Evolutionary conservation across 176 grass and related monocot genomes (phyloP), one percentile per base, ranked within the genome.

Genomic region (Ananas comosus): DNA sequence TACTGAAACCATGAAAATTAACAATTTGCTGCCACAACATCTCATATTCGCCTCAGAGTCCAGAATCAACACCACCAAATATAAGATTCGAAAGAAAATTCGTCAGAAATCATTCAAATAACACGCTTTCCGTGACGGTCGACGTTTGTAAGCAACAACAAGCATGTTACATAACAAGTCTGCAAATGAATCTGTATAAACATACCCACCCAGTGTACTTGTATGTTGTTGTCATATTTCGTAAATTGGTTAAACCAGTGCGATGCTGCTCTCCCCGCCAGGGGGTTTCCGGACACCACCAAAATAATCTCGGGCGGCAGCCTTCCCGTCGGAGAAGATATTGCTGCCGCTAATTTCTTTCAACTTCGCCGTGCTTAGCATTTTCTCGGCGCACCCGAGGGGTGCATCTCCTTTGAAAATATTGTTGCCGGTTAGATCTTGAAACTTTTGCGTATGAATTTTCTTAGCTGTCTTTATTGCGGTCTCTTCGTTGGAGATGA

Each of bases 391-490:
- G 18, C 86, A 83, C 53, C 73, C 54, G 49, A 64, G 68, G 8
- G 53, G 17, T 10, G 63, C 54, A 0, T 88, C 83, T 74, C 84
- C 86, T 65, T 89, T 86, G 42, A 93, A 93, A 70, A 93, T 93
- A 64, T 88, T 85, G 16, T 93, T 86, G 12, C 90, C 90, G 58
- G 90, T 86, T 64, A 93, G 51, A 63, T 93, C 90, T 65, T 89
- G 90, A 59, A 89, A 93, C 67, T 93, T 93, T 65, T 93, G 90
- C 64, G 88, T 81, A 67, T 93, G 83, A 64, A 93, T 86, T 79
- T 89, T 93, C 72, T 85, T 88, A 52, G 80, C 68, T 29, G 90
- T 81, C 68, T 93, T 93, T 13, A 67, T 59, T 13, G 72, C 80
- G 48, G 90, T 83, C 17, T 93, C 90, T 74, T 83, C 80, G 4